Base-by-base conservation (phyloP, 257 asterid species). In the Lithospermum erythrorhizon region DNA sequence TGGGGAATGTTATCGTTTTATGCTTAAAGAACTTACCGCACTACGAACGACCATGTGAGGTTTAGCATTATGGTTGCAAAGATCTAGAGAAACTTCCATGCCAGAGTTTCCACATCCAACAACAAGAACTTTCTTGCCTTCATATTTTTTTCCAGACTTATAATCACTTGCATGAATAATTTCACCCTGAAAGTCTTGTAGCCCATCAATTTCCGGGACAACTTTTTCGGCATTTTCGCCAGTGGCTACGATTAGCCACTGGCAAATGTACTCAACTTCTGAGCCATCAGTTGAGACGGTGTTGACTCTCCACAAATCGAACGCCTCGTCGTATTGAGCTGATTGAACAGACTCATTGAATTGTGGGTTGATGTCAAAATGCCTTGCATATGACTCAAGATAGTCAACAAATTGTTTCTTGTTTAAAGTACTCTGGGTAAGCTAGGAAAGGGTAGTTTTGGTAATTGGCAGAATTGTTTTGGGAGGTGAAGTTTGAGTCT, bases 61-160 rank as follows among this genome's bases (percentile, higher is more conserved):
- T 58, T 81, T 70, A 2, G 97, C 97, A 1, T 75, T 73, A 61
- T 84, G 77, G 76, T 90, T 90, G 74, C 90, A 84, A 53, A 90
- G 97, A 74, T 90, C 97, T n/a, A 90, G 94, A 52, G 96, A 87
- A n/a, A 90, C 82, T 57, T 90, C 97, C 97, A 90, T 90, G 67
- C 97, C 97, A 4, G 97, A 90, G 41, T 90, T 90, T 0, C 97
- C 95, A 37, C 95, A 86, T 0, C 97, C 97, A 30, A 89, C 90
- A 18, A 90, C 96, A 19, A 90, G 79, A 1, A 90, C 97, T 19
- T 82, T 84, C 72, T 89, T 87, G 1, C 97, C 97, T 0, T 67
- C 48, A 66, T 47, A 89, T 0, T 63, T 72, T 60, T 81, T 90
- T 2, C 97, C 96, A 8, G 87, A 87, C 65, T 81, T 89, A 58